Conservation (phyloP, 2,329 filamentous ascomycete genomes). For the Berkeleyomyces rouxiae region DNA sequence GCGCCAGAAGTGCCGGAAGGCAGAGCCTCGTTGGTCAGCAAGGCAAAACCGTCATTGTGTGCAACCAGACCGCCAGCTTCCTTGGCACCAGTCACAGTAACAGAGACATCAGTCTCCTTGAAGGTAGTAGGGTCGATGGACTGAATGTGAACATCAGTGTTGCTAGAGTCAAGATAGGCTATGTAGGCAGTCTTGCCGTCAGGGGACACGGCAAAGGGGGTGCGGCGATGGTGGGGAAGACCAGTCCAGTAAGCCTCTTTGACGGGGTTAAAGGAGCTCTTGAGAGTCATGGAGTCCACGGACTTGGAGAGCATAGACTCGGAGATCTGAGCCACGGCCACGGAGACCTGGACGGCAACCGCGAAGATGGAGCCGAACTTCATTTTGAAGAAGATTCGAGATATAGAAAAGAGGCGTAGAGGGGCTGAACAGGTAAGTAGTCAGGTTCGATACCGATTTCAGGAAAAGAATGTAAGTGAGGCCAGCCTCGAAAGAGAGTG, state of each 20-base stretch:
- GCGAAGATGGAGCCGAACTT: not conserved
- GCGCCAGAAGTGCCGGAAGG: conserved; percentile 32
- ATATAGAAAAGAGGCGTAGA: not conserved
- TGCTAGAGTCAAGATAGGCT: conserved; percentile 41
- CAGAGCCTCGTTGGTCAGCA: conserved; percentile 40
- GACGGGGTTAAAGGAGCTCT: conserved; percentile 37
- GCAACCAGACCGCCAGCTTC: conserved; percentile 45
- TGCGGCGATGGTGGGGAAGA: conserved; percentile 43
- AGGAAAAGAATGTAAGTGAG: conserved; percentile 1
- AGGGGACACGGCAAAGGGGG: conserved; percentile 44
- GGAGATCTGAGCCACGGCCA: conserved; percentile 1
- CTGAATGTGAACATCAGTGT: conserved; percentile 40
- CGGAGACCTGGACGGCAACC: conserved; percentile 1
- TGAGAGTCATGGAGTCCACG: conserved; percentile 30
- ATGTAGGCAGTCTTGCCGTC: conserved; percentile 42
- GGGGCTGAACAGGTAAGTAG: too few species aligned
- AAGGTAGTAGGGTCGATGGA: conserved; percentile 38
- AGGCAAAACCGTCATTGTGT: conserved; percentile 47
- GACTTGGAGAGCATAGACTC: conserved; percentile 19
- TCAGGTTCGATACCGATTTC: not conserved
- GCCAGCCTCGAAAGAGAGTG: conserved; percentile 6
- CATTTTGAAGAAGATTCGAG: not conserved
- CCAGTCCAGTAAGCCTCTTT: conserved; percentile 45
- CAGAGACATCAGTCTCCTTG: conserved; percentile 31
- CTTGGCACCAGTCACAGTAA: conserved; percentile 36